These are phyloP conservation scores for Lineolata rhizophorae DNA, from an alignment of 495 filamentous ascomycete genomes.

Conservation along the genomic window DNA sequence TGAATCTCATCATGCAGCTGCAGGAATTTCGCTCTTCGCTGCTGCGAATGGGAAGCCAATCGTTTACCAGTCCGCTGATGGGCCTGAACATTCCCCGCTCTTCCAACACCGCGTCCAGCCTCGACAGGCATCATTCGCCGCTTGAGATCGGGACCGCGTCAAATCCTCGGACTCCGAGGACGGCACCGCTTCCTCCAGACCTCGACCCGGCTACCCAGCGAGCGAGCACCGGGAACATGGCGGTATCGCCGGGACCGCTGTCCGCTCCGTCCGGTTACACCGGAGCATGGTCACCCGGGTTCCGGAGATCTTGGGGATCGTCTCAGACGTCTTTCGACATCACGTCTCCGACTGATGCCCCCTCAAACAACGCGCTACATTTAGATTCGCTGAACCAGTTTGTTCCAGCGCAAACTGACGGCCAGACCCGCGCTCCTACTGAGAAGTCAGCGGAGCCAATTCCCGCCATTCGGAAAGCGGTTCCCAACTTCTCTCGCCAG, in stretches of 20 bases:
- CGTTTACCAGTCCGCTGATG: too few species aligned
- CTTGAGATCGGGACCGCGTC: constrained; percentile 6
- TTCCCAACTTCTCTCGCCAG: constrained; percentile 15
- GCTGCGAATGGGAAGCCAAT: not conserved
- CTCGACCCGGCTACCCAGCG: constrained; percentile 8
- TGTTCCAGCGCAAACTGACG: too few species aligned
- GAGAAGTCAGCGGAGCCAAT: too few species aligned
- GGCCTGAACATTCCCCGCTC: too few species aligned
- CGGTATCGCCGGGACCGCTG: constrained; percentile 9
- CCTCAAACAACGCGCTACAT: too few species aligned
- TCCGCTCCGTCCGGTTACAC: constrained; percentile 9
- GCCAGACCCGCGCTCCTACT: too few species aligned
- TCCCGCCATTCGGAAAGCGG: too few species aligned
- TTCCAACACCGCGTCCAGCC: constrained; percentile 5
- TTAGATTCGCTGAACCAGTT: too few species aligned
- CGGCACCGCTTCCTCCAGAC: constrained; percentile 12
- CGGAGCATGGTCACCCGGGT: too few species aligned
- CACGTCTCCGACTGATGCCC: too few species aligned
- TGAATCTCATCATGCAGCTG: constrained; percentile 92
- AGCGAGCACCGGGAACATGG: constrained; percentile 14
- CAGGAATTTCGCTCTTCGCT: constrained; percentile 58
- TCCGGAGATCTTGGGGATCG: too few species aligned
- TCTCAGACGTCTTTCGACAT: too few species aligned
- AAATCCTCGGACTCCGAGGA: constrained; percentile 9
- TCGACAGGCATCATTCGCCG: constrained; percentile 6